These are phyloP conservation scores for Heracleum sosnowskyi DNA, from an alignment of 129 eudicot genomes.

Conservation along the genomic window DNA sequence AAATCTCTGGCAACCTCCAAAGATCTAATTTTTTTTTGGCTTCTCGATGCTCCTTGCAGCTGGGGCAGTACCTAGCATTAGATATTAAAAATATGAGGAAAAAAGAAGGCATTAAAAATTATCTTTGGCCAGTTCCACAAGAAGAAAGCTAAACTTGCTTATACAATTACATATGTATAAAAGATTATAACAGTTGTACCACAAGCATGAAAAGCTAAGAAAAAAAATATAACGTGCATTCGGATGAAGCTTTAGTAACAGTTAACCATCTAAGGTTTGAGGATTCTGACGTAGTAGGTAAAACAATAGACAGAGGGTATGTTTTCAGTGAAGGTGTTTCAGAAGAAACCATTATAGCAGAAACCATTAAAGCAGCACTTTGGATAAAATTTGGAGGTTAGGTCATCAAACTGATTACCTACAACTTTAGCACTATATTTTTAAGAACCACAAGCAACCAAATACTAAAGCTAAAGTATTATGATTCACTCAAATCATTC, in stretches of 20 bases:
- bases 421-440: neutral
- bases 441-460: neutral
- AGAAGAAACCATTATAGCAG: neutral
- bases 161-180: no score
- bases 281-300: neutral
- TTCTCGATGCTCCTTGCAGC: conserved; percentile 62
- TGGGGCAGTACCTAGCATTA: conserved; percentile 69
- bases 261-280: neutral
- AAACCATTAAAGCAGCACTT: no score
- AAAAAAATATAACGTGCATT: neutral
- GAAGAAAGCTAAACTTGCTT: neutral
- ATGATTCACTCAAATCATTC: neutral
- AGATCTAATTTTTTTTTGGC: conserved; percentile 80
- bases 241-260: no score
- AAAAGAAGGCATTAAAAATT: neutral
- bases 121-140: neutral
- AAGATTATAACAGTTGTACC: neutral
- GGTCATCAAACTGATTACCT: neutral
- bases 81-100: neutral
- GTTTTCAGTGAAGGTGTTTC: neutral
- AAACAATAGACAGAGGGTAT: neutral
- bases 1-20: conserved; percentile 83
- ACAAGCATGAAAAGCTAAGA: neutral
- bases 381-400: neutral
- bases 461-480: neutral